Evolutionary conservation across 495 filamentous ascomycete genomes (phyloP), one percentile per base, ranked within the genome.

Genomic region (Aspergillus asperescens): DNA sequence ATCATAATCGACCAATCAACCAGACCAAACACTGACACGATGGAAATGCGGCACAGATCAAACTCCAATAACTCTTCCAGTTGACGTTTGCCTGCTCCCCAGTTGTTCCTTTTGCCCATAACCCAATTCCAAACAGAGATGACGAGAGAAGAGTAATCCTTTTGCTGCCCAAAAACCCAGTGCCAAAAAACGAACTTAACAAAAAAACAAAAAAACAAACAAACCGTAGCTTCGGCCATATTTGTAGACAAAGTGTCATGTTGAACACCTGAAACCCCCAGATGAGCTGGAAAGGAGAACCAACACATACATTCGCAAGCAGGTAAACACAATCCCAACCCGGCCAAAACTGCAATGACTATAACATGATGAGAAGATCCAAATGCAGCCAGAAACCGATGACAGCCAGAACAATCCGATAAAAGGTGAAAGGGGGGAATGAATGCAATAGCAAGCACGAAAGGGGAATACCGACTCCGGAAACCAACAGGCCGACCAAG

Each of bases 401-500:
- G n/a, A n/a, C n/a, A n/a, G n/a, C n/a, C n/a, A n/a, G n/a, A n/a
- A n/a, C 23, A 15, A 39, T 51, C 29, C 50, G 48, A 50, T 27
- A 44, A 39, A 55, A 57, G 7, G 18, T 16, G 43, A 41, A 40
- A 48, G 46, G 27, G 15, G 19, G 48, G 38, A 51, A 48, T 49
- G 52, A 56, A 52, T 46, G 42, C 28, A 61, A 45, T 58, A 44
- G 59, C 54, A 53, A 38, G 60, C 32, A 64, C 39, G 56, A 61
- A 59, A 52, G 48, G 60, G 54, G 49, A 63, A 62, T 56, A 61
- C 56, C 56, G 58, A 63, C 58, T 62, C 62, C 57, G 57, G 50
- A 57, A 63, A 58, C 62, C 60, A 62, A 65, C 58, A 63, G 57
- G 58, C 63, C 60, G 58, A 58, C 58, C 58, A 51, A 58, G 45